Percentiles rank a stretch among this genome's conserved stretches.
These are phyloP conservation scores for Kodamaea derodonti DNA, from an alignment of 1,139 yeast species.

Conservation along the genomic window DNA sequence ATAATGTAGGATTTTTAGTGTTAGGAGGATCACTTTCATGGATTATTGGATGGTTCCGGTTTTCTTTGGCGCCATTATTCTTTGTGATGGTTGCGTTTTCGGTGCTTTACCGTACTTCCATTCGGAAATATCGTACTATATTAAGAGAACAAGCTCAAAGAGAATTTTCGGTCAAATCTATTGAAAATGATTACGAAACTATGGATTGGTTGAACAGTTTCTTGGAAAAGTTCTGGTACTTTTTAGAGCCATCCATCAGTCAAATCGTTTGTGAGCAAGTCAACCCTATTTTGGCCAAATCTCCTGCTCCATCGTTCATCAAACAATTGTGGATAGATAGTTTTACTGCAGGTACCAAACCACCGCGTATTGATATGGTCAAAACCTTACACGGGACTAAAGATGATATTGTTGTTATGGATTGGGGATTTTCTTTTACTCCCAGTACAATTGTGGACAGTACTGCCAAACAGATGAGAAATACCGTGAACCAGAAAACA, in stretches of 20 bases:
- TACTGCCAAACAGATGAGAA: slow-evolving; percentile 77
- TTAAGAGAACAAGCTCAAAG: slow-evolving; percentile 81
- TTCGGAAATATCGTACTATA: slow-evolving; percentile 70
- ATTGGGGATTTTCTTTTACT: slow-evolving; percentile 85
- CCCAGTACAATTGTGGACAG: slow-evolving; percentile 87
- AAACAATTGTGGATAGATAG: slow-evolving; percentile 81
- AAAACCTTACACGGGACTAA: slow-evolving; percentile 85
- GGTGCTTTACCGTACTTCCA: slow-evolving; percentile 74
- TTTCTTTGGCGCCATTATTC: slow-evolving; percentile 78
- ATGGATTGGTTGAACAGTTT: slow-evolving; percentile 93
- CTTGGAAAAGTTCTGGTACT: slow-evolving; percentile 86
- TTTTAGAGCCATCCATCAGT: slow-evolving; percentile 84
- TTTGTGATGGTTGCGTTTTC: slow-evolving; percentile 59
- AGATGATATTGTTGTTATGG: slow-evolving; percentile 93
- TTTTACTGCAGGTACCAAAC: slow-evolving; percentile 90
- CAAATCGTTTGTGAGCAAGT: slow-evolving; percentile 82
- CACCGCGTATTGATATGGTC: slow-evolving; percentile 87
- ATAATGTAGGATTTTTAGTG: slow-evolving; percentile 67
- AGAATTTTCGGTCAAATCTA: slow-evolving; percentile 72
- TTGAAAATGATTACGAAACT: slow-evolving; percentile 86
- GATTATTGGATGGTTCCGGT: slow-evolving; percentile 71
- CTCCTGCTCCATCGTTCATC: slow-evolving; percentile 79
- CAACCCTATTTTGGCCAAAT: slow-evolving; percentile 73
- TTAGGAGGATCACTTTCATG: slow-evolving; percentile 70
- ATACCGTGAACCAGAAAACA: slow-evolving; percentile 75